Conservation (phyloP, 306 rosid species). For the Quercus gilva region DNA sequence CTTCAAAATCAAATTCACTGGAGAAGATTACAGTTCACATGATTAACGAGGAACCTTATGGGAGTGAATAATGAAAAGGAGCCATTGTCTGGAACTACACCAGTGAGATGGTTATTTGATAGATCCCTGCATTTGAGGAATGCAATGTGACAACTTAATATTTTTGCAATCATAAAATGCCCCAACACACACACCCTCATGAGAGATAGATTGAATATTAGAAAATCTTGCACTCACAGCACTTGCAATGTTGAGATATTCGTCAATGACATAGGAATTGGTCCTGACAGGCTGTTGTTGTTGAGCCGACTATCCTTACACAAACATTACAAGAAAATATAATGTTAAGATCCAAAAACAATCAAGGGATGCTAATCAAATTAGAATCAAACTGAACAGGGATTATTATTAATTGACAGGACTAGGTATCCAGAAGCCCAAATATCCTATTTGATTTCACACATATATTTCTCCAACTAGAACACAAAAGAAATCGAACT, state of each 20-base stretch:
- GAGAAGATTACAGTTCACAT: constrained; percentile 12
- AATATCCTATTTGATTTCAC: background rate
- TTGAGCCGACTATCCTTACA: constrained; percentile 95
- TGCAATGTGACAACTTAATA: background rate
- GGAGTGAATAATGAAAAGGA: constrained; percentile 98
- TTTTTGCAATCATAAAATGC: constrained; percentile 5
- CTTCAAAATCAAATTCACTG: constrained; percentile 10
- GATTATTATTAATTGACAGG: background rate
- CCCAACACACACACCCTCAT: background rate
- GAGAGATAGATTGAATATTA: constrained; percentile 10
- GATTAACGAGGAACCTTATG: constrained; percentile 57
- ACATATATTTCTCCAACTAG: background rate
- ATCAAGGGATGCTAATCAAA: background rate
- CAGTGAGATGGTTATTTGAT: constrained; percentile 84
- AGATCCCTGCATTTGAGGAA: constrained; percentile 67
- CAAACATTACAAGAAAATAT: constrained; percentile 35
- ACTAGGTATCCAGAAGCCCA: background rate
- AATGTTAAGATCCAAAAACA: constrained; percentile 33
- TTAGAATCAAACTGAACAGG: background rate
- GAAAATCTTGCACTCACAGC: constrained; percentile 61
- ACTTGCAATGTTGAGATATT: constrained; percentile 95
- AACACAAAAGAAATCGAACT: background rate
- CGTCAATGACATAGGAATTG: constrained; percentile 91
- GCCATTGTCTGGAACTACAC: constrained; percentile 94
- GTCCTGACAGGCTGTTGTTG: constrained; percentile 90